Percentiles rank a stretch among this genome's conserved stretches.
Conservation (phyloP, 139 green algal species). For the Tetraselmis striata region DNA sequence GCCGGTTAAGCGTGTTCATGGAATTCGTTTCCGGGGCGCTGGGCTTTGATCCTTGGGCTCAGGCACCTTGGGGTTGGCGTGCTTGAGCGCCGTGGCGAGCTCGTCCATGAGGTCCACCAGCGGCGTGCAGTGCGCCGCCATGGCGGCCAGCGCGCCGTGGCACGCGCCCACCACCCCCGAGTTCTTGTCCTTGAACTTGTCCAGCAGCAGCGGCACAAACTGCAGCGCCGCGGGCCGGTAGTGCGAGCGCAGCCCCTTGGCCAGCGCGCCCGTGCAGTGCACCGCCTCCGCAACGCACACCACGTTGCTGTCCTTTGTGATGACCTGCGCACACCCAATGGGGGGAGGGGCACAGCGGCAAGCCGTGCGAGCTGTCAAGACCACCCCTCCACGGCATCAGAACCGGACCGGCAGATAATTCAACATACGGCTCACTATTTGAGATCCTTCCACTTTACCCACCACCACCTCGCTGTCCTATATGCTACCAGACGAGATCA, state of each 20-base stretch:
- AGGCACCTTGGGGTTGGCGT: slow-evolving; percentile 76
- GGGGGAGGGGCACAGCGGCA: too few relatives aligned
- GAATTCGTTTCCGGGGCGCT: too few relatives aligned
- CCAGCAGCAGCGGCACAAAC: slow-evolving; percentile 50
- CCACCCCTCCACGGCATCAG: too few relatives aligned
- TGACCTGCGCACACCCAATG: slow-evolving; percentile 30
- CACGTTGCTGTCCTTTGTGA: slow-evolving; percentile 82
- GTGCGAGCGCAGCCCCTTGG: slow-evolving; percentile 58
- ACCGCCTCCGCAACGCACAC: slow-evolving; percentile 64
- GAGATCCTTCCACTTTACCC: too few relatives aligned
- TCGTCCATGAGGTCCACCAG: slow-evolving; percentile 67
- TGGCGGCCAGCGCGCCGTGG: slow-evolving; percentile 50
- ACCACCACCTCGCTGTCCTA: too few relatives aligned
- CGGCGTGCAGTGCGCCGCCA: slow-evolving; percentile 58
- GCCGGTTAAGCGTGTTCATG: too few relatives aligned
- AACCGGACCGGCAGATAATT: too few relatives aligned
- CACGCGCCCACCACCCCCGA: slow-evolving; percentile 48
- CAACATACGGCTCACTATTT: too few relatives aligned
- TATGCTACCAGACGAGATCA: too few relatives aligned
- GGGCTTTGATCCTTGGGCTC: too few relatives aligned
- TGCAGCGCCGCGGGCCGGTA: slow-evolving; percentile 42
- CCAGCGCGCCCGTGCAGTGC: slow-evolving; percentile 43
- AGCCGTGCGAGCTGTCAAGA: too few relatives aligned
- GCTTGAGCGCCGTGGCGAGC: slow-evolving; percentile 42
- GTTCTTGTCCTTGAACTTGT: slow-evolving; percentile 91